These are phyloP conservation scores for Mucor lusitanicus DNA, from an alignment of 371 early-diverging fungal genomes.

Conservation along the genomic window DNA sequence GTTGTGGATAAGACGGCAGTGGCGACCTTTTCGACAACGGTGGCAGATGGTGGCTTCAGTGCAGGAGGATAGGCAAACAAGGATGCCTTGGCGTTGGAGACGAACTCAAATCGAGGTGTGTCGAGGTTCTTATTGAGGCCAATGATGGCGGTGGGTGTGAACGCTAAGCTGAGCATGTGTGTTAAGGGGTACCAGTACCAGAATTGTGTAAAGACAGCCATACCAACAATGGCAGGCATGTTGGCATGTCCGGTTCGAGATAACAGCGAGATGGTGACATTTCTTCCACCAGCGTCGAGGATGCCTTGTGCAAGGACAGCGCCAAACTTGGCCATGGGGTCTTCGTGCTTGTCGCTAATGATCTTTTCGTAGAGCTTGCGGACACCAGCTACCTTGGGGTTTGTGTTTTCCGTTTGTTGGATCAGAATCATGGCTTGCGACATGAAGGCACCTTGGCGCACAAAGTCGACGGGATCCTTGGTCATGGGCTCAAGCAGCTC, in stretches of 20 bases:
- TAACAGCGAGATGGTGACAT: constrained; percentile 91
- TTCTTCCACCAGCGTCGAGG: constrained; percentile 97
- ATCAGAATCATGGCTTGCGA: constrained; percentile 97
- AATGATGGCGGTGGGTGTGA: constrained; percentile 95
- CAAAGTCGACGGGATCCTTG: constrained; percentile 97
- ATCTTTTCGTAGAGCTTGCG: constrained; percentile 89
- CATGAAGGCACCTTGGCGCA: constrained; percentile 98
- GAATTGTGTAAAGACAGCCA: constrained; percentile 97
- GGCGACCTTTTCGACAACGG: constrained; percentile 71
- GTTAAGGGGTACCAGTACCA: constrained; percentile 99
- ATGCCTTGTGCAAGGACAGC: constrained; percentile 98
- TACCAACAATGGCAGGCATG: constrained; percentile 95
- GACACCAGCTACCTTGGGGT: constrained; percentile 77
- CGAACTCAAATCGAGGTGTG: constrained; percentile 86
- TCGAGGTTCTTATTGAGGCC: constrained; percentile 88
- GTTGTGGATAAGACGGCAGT: constrained; percentile 96
- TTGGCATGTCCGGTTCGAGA: constrained; percentile 89
- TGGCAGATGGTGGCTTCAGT: constrained; percentile 67
- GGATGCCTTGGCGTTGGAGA: constrained; percentile 84
- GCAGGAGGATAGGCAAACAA: constrained; percentile 93
- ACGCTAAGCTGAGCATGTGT: constrained; percentile 92
- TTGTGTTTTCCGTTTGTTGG: constrained; percentile 90
- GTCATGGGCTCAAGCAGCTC: constrained; percentile 98
- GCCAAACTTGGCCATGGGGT: constrained; percentile 95
- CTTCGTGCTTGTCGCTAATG: constrained; percentile 92